Evolutionary conservation across 306 rosid genomes (phyloP), one percentile per base, ranked within the genome.

Genomic region (Amphicarpaea edgeworthii): DNA sequence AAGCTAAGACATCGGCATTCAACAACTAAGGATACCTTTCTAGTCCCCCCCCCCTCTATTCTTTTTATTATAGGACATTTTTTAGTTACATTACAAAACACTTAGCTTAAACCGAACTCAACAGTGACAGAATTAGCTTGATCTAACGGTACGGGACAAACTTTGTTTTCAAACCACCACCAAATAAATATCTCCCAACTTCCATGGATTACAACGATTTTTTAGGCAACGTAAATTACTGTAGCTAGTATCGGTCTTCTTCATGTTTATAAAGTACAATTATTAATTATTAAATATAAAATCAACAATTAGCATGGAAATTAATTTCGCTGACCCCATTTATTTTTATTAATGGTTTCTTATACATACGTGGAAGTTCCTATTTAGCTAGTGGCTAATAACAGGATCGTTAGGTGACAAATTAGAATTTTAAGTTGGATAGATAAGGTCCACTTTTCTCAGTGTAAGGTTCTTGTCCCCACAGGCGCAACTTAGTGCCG

Each of bases 61-160:
- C 24, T 49, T 17, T 50, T 24, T 8, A 20, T 19, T 9, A 21
- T n/a, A 38, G 30, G 70, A 37, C 38, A 45, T 63, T 26, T 37
- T 47, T 2, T 45, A 67, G 66, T 32, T 37, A 70, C 11, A 55
- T 28, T 12, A 50, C 16, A 38, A 24, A 80, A 69, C 28, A 57
- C 79, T 71, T 74, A 7, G 59, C 86, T 85, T 85, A 74, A 78
- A 79, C 65, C 55, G 30, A 82, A 85, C 88, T 85, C 86, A 51
- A 85, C 58, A 79, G 37, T 10, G 83, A 82, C 82, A 76, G 41
- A 62, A 68, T 57, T 37, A 8, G 42, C 26, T 53, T 78, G 12
- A 73, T 78, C 83, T 63, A 78, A 85, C 88, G 55, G 81, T 63
- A 76, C 79, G 72, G 78, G 74, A 72, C 81, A 61, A 73, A 74